Evolutionary conservation across 495 filamentous ascomycete genomes (phyloP), one percentile per base, ranked within the genome.

Genomic region (Hyaloscypha hepaticicola): DNA sequence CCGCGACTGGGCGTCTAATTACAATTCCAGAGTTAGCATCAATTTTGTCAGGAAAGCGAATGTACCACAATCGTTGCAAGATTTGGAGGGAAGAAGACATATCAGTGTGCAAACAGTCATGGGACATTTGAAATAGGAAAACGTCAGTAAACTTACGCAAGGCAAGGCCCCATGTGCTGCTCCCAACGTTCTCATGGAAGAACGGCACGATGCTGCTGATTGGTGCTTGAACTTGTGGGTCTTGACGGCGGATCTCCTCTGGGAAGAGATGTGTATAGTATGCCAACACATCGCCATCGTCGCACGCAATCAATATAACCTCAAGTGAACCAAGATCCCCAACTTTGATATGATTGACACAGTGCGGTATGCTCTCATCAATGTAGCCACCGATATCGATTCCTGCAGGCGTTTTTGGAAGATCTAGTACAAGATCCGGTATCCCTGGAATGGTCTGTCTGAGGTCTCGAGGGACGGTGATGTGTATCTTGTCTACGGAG

Each of bases 151-250:
- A 45, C 38, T 4, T 45, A 45, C 38, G 38, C 12, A 45, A 45
- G 3, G 94, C 90, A 38, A 99, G 72, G 0, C 95, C 95, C 95
- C 95, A 99, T 4, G 92, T 94, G 64, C 90, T 93, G 27, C 72
- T 75, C 1, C 81, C 84, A 22, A 97, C 92, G 74, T 88, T 89
- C 59, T 88, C 82, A 69, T 86, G 83, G 62, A 96, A 91, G 72
- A 93, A 90, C 68, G 65, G 68, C 41, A 49, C 27, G 21, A 59
- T 45, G 6, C 14, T 41, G 48, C 60, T 64, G 19, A 25, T 31
- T 6, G 25, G 48, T 48, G 25, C 9, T 57, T 38, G 16, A 11
- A 56, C 6, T 29, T 34, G 5, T 38, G 27, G 29, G 33, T 11
- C 38, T 21, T 22, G 26, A 53, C 49, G 22, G 12, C 48, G 0